Evolutionary conservation across 371 early-diverging fungal species (phyloP).

Genomic region (Polyrhizophydium stewartii): DNA sequence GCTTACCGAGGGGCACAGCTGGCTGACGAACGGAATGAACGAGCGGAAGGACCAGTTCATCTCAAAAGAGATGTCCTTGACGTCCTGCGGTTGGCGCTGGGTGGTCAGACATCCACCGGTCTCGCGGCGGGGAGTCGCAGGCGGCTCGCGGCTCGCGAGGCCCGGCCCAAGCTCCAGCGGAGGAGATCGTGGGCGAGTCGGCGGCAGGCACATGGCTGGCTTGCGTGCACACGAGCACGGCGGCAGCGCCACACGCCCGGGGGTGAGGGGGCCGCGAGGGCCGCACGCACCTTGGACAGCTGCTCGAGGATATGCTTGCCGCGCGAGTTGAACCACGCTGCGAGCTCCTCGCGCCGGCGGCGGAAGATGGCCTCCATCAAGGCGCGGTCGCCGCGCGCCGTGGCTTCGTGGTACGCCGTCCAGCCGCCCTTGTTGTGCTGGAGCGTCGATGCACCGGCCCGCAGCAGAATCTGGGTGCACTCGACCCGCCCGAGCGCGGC

Average conservation of each 20-base stretch:
- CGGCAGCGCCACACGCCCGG: not conserved
- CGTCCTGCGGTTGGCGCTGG: not conserved
- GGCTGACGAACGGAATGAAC: conserved; percentile 36
- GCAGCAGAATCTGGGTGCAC: conserved; percentile 27
- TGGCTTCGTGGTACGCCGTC: conserved; percentile 47
- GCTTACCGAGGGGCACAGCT: conserved; percentile 31
- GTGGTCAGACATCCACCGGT: no score
- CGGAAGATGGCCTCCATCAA: conserved; percentile 25
- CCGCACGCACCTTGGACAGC: conserved; percentile 21
- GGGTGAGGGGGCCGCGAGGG: not conserved
- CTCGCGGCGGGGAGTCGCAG: no score
- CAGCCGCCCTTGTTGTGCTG: conserved; percentile 32
- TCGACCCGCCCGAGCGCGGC: conserved; percentile 26
- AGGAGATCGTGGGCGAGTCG: no score
- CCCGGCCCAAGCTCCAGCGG: no score
- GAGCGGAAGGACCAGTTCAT: conserved; percentile 39
- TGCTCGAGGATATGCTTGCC: conserved; percentile 26
- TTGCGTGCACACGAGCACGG: no score
- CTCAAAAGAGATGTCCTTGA: conserved; percentile 34
- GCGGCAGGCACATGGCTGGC: no score
- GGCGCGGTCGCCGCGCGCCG: conserved; percentile 32
- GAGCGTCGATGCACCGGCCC: conserved; percentile 29
- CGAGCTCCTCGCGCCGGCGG: conserved; percentile 25
- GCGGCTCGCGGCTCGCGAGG: no score
- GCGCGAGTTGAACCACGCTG: conserved; percentile 26